These are phyloP conservation scores for Pseudovirgaria hyperparasitica DNA, from an alignment of 2,329 filamentous ascomycete species.

Conservation along the genomic window DNA sequence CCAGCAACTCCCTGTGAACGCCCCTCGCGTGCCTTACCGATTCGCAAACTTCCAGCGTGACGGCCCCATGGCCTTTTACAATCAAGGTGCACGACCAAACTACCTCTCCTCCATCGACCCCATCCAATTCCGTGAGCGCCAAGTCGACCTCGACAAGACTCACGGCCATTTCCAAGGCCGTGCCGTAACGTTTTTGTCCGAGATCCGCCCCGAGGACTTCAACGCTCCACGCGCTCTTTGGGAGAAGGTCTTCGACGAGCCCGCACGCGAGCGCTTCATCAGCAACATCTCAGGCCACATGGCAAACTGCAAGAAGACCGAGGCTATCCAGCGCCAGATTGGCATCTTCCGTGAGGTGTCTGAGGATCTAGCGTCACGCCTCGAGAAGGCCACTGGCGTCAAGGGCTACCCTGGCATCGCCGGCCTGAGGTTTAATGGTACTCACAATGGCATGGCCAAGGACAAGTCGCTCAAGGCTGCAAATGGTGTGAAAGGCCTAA, in stretches of 20 bases:
- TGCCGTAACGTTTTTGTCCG: constrained; percentile 37
- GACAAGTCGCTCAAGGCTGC: constrained; percentile 33
- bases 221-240: constrained; percentile 44
- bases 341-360: constrained; percentile 52
- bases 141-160: constrained; percentile 34
- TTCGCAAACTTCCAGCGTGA: constrained; percentile 59
- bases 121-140: constrained; percentile 34
- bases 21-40: constrained; percentile 42
- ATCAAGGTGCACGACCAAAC: constrained; percentile 47
- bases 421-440: constrained; percentile 44
- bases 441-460: constrained; percentile 47
- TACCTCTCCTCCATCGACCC: constrained; percentile 43
- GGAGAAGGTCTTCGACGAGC: constrained; percentile 49
- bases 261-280: constrained; percentile 45
- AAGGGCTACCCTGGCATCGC: constrained; percentile 47
- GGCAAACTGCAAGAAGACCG: constrained; percentile 42
- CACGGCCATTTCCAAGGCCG: constrained; percentile 38
- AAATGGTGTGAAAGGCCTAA: constrained; percentile 34
- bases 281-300: constrained; percentile 50
- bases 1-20: constrained; percentile 43
- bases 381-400: constrained; percentile 51
- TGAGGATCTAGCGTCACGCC: constrained; percentile 41
- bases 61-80: constrained; percentile 55
- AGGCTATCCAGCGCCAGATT: constrained; percentile 52
- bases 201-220: constrained; percentile 41